Evolutionary conservation across 2,329 filamentous ascomycete genomes (phyloP).

Genomic region (Pleurostoma richardsiae): DNA sequence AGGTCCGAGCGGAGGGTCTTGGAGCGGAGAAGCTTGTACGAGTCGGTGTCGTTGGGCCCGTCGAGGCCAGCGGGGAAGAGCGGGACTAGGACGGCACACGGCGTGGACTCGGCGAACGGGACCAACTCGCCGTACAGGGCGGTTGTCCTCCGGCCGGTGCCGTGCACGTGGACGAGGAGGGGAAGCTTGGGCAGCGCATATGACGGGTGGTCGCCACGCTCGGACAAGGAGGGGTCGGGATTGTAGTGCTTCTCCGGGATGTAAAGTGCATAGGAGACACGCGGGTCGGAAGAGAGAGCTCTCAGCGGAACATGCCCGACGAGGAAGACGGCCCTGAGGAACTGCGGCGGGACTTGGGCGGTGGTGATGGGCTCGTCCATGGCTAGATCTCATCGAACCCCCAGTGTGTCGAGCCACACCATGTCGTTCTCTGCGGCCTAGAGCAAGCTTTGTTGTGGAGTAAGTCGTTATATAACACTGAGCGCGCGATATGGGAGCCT

Average conservation of each 20-base stretch:
- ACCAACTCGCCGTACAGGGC: constrained; percentile 10
- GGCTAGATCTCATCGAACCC: background rate
- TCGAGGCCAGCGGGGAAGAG: constrained; percentile 23
- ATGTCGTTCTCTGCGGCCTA: no score
- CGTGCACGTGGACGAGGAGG: constrained; percentile 21
- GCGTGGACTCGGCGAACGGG: constrained; percentile 17
- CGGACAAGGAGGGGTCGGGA: background rate
- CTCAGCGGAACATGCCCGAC: constrained; percentile 17
- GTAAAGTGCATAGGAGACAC: constrained; percentile 21
- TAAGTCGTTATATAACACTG: no score
- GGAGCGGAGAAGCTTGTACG: constrained; percentile 18
- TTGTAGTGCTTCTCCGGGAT: constrained; percentile 16
- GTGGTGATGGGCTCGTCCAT: constrained; percentile 8
- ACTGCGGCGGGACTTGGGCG: constrained; percentile 14
- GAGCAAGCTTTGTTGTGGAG: no score
- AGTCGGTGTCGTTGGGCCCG: constrained; percentile 20
- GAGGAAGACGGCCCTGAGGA: constrained; percentile 17
- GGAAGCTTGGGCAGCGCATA: constrained; percentile 13
- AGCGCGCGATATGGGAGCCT: no score
- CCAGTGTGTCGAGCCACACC: background rate
- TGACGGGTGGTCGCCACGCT: background rate
- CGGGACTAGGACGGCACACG: constrained; percentile 20
- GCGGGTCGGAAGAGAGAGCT: constrained; percentile 14
- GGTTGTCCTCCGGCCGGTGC: constrained; percentile 16
- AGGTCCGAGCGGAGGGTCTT: constrained; percentile 17